These are phyloP conservation scores for Trichophyton equinum DNA, from an alignment of 2,329 filamentous ascomycete genomes.

Conservation along the genomic window DNA sequence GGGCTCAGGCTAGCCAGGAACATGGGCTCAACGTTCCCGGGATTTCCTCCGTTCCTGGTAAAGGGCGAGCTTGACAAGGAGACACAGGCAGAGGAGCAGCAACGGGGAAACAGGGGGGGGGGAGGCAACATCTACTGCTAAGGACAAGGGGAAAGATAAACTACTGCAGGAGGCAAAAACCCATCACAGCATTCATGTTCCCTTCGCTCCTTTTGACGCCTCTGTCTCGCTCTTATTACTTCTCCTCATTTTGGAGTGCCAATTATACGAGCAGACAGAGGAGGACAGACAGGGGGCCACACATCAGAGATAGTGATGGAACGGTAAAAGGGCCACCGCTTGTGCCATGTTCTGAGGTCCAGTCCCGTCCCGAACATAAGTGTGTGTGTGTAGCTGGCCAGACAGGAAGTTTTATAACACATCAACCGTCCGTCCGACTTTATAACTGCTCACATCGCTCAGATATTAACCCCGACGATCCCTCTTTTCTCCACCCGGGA, in stretches of 20 bases:
- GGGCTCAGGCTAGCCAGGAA: neutral
- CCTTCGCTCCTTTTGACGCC: neutral
- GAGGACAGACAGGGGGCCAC: neutral
- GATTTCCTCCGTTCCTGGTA: neutral
- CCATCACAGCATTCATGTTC: neutral
- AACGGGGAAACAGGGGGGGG: neutral
- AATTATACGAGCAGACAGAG: neutral
- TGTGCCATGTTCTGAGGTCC: neutral
- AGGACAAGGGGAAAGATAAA: neutral
- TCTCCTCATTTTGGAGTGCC: too few species aligned
- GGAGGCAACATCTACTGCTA: neutral
- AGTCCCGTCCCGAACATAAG: neutral
- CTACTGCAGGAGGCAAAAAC: neutral
- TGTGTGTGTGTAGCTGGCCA: neutral
- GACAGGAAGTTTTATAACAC: neutral
- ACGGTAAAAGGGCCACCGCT: neutral
- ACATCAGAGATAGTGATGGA: neutral
- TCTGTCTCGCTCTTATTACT: neutral
- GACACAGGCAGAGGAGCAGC: neutral
- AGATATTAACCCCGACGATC: constrained; percentile 2
- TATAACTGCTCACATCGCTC: constrained; percentile 2
- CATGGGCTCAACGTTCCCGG: neutral
- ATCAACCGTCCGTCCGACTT: neutral
- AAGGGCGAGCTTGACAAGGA: neutral
- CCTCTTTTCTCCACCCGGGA: neutral